Base-by-base conservation (phyloP, 305 asterid genomes). In the Fraxinus ornus region DNA sequence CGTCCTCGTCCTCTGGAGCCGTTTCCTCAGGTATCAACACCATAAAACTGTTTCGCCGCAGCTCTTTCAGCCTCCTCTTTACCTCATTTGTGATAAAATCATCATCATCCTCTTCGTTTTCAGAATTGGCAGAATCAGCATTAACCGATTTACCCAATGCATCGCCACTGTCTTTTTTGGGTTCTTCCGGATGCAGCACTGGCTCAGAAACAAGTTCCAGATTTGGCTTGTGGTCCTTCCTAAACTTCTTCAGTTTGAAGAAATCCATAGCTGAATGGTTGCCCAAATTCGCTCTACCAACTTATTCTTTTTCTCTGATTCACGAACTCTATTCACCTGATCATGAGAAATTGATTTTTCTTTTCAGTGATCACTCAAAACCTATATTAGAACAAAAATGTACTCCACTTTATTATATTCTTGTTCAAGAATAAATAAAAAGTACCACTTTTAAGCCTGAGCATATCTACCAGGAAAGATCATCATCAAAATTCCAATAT, bases 81-180 rank as follows among this genome's bases (percentile, higher is more conserved):
- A 96, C 98, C 91, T 96, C 99, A 79, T 93, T 93, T 2, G 93
- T 90, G 85, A 96, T 96, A 86, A 96, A 94, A 86, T 96, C 98
- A 68, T 95, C 98, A 8, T 96, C 98, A 0, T 95, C 98, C 0
- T 95, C 99, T 85, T 94, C 98, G n/a, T 82, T 80, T 80, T 91
- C 95, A 82, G 89, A 70, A 84, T 88, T 88, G 66, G 86, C 55
- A 17, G 89, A 68, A 87, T 93, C 95, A 71, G 85, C 89, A 82
- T 80, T 79, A 13, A 70, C 88, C 1, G 92, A 79, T 83, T 93
- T 90, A 12, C 91, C 91, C 89, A 85, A 57, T 22, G 70, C 74
- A 41, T 91, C 90, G 15, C 60, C 83, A 84, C 73, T 62, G 75
- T 85, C 89, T 35, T 84, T 89, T 78, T 83, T 90, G 70, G 88